Conservation (phyloP, 116 monocot genomes). For the Iris pallida region DNA sequence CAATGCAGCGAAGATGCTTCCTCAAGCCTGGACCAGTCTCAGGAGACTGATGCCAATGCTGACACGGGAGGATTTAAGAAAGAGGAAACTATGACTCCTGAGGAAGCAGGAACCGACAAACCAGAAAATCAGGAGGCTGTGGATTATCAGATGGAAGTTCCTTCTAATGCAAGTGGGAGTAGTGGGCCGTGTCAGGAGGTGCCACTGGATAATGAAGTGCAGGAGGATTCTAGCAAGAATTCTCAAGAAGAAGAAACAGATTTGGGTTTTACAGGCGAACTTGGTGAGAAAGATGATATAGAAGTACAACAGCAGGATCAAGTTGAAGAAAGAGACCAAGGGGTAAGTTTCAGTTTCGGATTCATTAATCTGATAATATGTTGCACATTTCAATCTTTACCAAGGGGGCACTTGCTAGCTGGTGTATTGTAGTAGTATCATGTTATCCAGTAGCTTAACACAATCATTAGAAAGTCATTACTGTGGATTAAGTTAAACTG, state of each 20-base stretch:
- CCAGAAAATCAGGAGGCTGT: conserved; percentile 9
- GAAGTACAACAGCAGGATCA: conserved; percentile 18
- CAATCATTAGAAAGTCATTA: not conserved
- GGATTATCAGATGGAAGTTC: conserved; percentile 15
- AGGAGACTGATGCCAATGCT: conserved; percentile 29
- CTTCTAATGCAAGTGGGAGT: conserved; percentile 1
- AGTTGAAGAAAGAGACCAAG: conserved; percentile 11
- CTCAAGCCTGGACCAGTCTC: conserved; percentile 57
- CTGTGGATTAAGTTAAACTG: too few species aligned
- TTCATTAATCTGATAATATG: not conserved
- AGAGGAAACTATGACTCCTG: conserved; percentile 15
- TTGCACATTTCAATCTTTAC: not conserved
- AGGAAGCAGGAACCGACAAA: conserved; percentile 12
- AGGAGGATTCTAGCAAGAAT: conserved; percentile 23
- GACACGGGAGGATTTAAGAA: conserved; percentile 29
- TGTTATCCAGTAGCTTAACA: not conserved
- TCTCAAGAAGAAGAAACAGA: conserved; percentile 31
- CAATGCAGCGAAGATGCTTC: conserved; percentile 36
- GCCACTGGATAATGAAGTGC: conserved; percentile 22
- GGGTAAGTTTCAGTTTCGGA: conserved; percentile 18
- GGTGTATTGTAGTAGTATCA: not conserved
- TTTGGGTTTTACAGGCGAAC: conserved; percentile 10
- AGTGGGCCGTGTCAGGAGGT: conserved; percentile 13
- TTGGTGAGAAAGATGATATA: conserved; percentile 15
- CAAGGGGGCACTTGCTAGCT: not conserved